Conservation (phyloP, 495 filamentous ascomycete species). For the Penicillium lagena region DNA sequence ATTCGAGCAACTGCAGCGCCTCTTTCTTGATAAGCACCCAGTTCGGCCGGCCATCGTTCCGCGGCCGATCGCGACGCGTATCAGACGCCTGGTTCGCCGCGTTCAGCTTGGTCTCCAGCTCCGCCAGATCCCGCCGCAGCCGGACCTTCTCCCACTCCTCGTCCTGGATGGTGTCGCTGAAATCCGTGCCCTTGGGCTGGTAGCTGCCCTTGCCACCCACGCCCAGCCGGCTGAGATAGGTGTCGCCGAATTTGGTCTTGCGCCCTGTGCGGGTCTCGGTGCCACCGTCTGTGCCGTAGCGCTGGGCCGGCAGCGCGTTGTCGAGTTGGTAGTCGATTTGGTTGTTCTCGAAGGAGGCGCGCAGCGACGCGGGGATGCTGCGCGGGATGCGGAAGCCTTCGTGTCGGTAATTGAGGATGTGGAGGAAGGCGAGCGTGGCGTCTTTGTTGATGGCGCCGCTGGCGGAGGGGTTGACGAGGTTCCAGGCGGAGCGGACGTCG, state of each 20-base stretch:
- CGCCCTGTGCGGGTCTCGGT: conserved; percentile 72
- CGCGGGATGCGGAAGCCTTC: conserved; percentile 93
- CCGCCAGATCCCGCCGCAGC: conserved; percentile 81
- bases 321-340: conserved; percentile 94
- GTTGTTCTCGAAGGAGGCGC: conserved; percentile 87
- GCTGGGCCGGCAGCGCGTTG: conserved; percentile 54
- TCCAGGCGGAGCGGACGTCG: conserved; percentile 91
- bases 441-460: conserved; percentile 82
- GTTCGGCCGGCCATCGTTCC: conserved; percentile 36
- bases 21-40: conserved; percentile 86
- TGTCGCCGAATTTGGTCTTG: conserved; percentile 95
- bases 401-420: conserved; percentile 90
- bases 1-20: conserved; percentile 75
- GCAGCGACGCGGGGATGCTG: conserved; percentile 82
- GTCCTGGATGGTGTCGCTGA: conserved; percentile 67
- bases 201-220: conserved; percentile 69
- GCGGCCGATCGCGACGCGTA: conserved; percentile 52
- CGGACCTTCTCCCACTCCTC: conserved; percentile 96
- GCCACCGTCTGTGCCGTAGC: conserved; percentile 63
- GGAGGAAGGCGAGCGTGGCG: conserved; percentile 86
- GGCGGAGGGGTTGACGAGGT: conserved; percentile 87
- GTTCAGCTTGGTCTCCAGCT: conserved; percentile 78
- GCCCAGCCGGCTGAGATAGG: conserved; percentile 86
- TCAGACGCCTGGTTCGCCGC: conserved; percentile 65
- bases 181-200: conserved; percentile 75